A percentile compares a stretch with the other conserved stretches of the same genome.
Conservation (phyloP, 2,329 filamentous ascomycete species). For the Fusarium nodosum region DNA sequence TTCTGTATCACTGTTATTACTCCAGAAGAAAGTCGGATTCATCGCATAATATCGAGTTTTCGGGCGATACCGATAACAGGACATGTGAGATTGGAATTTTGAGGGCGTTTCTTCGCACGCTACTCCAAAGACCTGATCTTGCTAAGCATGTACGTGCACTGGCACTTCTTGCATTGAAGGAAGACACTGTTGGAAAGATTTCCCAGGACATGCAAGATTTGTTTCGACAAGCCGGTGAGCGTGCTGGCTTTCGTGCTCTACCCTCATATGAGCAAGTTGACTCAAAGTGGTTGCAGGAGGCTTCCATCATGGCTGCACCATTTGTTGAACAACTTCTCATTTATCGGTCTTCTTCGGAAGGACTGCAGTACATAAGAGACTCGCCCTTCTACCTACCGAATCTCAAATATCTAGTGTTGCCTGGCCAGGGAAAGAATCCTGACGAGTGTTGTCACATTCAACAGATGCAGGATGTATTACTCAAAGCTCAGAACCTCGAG, state of each 20-base stretch:
- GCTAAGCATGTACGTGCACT: slow-evolving; percentile 46
- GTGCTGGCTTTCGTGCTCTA: slow-evolving; percentile 46
- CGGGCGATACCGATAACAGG: slow-evolving; percentile 24
- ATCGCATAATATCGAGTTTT: slow-evolving; percentile 28
- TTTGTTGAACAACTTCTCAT: slow-evolving; percentile 49
- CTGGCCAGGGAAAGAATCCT: slow-evolving; percentile 43
- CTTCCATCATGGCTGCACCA: slow-evolving; percentile 49
- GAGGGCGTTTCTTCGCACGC: slow-evolving; percentile 44
- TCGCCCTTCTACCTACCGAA: slow-evolving; percentile 48
- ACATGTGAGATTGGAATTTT: slow-evolving; percentile 40
- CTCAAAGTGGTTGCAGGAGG: slow-evolving; percentile 49
- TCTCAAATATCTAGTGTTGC: slow-evolving; percentile 48
- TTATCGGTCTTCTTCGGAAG: slow-evolving; percentile 48
- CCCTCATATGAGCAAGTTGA: slow-evolving; percentile 46
- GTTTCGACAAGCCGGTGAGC: slow-evolving; percentile 47
- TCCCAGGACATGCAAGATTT: slow-evolving; percentile 42
- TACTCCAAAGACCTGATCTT: slow-evolving; percentile 46
- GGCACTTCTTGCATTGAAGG: slow-evolving; percentile 44
- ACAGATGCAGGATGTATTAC: slow-evolving; percentile 49
- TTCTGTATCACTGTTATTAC: slow-evolving; percentile 48
- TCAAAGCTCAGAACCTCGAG: slow-evolving; percentile 48
- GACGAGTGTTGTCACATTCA: slow-evolving; percentile 51
- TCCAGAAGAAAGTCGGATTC: slow-evolving; percentile 40
- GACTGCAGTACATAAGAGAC: slow-evolving; percentile 46
- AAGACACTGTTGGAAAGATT: slow-evolving; percentile 28